These are phyloP conservation scores for sorghum (Sorghum bicolor) DNA, from an alignment of 176 grass and related monocot genomes.

Conservation along the genomic window Sorghum_bicolor_NCBIv3 NC_012873.2:6414001-6414500, in stretches of 20 bases:
- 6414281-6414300: not conserved
- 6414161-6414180: not conserved
- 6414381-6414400: conserved; percentile 99
- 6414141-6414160: not conserved
- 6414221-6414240: not conserved
- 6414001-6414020: not conserved
- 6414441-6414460: conserved; percentile 26
- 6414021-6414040: not conserved
- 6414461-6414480: not conserved
- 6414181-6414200: not conserved
- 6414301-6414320: not conserved
- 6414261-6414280: not conserved
- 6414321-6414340: not conserved
- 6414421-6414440: conserved; percentile 95
- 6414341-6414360: not conserved
- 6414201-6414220: not conserved
- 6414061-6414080: not conserved
- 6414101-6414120: conserved; percentile 13
- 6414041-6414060: not conserved
- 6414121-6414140: not conserved
- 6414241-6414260: not conserved
- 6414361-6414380: conserved; percentile 92
- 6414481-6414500: not conserved
- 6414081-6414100: conserved; percentile 4
- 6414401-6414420: conserved; percentile 96